Evolutionary conservation across 192 early-diverging fungal species (phyloP).

Genomic region (Podila horticola): DNA sequence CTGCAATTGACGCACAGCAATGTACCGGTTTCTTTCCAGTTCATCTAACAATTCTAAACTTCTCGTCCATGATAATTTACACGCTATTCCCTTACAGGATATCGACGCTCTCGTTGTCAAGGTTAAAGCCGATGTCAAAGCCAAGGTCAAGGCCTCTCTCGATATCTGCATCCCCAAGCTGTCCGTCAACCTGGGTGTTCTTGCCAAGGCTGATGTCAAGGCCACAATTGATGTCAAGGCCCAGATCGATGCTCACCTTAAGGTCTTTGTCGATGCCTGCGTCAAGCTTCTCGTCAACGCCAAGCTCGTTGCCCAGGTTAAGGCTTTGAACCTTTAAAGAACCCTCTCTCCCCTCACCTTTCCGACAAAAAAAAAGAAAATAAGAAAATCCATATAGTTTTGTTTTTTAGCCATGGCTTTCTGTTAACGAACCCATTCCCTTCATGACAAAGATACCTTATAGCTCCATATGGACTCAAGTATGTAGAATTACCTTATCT

Average conservation of each 20-base stretch:
- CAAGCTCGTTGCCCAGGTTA: conserved; percentile 22
- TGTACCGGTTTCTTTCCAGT: too few relatives aligned
- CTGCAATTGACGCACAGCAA: too few relatives aligned
- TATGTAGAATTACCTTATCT: too few relatives aligned
- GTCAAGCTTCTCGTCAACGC: conserved; percentile 18
- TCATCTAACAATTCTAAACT: too few relatives aligned
- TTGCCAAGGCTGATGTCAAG: conserved; percentile 18
- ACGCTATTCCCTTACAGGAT: neutral
- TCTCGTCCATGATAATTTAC: too few relatives aligned
- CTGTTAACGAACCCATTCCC: too few relatives aligned
- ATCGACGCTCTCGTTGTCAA: conserved; percentile 20
- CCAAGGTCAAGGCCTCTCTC: conserved; percentile 12
- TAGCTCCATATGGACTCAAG: too few relatives aligned
- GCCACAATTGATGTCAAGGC: conserved; percentile 14
- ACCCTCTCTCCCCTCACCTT: neutral
- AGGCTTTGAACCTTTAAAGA: conserved; percentile 18
- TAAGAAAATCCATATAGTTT: too few relatives aligned
- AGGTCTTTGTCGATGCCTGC: conserved; percentile 26
- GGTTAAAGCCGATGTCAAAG: conserved; percentile 28
- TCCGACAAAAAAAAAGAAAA: neutral
- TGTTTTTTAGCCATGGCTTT: too few relatives aligned
- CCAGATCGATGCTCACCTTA: conserved; percentile 20
- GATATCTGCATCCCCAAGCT: conserved; percentile 16
- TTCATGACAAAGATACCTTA: too few relatives aligned
- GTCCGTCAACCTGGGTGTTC: neutral